Evolutionary conservation across 495 filamentous ascomycete genomes (phyloP).

Genomic region (Penicillium steckii): DNA sequence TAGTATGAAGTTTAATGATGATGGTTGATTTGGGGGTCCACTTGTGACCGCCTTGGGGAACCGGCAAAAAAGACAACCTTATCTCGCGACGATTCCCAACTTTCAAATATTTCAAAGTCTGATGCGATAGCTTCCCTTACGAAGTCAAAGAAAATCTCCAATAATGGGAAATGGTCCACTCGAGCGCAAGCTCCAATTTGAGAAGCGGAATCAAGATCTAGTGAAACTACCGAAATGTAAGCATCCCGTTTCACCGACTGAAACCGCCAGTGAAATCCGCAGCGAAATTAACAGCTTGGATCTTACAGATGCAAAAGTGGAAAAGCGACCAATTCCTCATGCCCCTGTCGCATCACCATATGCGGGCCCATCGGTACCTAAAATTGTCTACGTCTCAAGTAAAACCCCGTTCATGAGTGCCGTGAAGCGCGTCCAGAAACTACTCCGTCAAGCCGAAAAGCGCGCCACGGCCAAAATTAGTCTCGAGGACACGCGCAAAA

Average conservation of each 20-base stretch:
- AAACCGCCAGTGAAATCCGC: background rate
- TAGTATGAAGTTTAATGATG: too few relatives aligned
- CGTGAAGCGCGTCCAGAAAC: constrained; percentile 74
- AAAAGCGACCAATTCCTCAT: constrained; percentile 72
- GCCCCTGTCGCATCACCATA: constrained; percentile 60
- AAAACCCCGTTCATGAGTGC: constrained; percentile 76
- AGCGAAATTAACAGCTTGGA: constrained; percentile 5
- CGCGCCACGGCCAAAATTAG: constrained; percentile 48
- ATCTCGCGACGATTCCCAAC: constrained; percentile 6
- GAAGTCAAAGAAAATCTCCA: background rate
- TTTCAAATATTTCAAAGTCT: background rate
- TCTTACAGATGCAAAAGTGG: constrained; percentile 43
- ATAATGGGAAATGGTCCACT: constrained; percentile 28
- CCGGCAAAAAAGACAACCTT: constrained; percentile 21
- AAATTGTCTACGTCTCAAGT: constrained; percentile 77
- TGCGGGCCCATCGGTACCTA: constrained; percentile 47
- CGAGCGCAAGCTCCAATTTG: constrained; percentile 36
- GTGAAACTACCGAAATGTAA: constrained; percentile 40
- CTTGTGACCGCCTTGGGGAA: background rate
- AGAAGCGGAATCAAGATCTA: constrained; percentile 40
- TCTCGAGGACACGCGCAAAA: constrained; percentile 39
- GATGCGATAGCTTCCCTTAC: constrained; percentile 1
- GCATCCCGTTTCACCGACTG: constrained; percentile 1
- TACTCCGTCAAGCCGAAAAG: constrained; percentile 63
- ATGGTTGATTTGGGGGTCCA: too few relatives aligned